Conservation (phyloP, 2,329 filamentous ascomycete genomes). For the Xylaria sp. region DNA sequence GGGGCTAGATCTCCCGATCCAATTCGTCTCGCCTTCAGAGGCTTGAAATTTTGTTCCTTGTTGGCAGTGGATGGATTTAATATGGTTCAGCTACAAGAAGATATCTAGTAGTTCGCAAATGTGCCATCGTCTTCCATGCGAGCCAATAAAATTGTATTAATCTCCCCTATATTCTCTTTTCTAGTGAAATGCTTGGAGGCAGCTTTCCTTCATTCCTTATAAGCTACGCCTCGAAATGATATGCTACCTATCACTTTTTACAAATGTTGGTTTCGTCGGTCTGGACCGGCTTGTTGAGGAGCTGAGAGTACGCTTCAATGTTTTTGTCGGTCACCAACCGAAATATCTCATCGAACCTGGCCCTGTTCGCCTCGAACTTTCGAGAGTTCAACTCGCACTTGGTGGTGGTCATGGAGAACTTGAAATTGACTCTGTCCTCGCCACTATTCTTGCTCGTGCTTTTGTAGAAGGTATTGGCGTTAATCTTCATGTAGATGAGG, state of each 20-base stretch:
- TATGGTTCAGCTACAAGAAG: neutral
- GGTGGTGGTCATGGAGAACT: neutral
- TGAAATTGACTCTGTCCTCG: neutral
- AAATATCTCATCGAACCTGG: neutral
- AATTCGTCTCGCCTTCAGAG: neutral
- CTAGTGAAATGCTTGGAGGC: neutral
- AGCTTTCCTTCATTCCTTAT: neutral
- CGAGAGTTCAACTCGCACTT: neutral
- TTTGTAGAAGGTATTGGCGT: neutral
- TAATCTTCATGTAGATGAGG: slow-evolving; percentile 1
- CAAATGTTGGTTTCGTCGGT: neutral
- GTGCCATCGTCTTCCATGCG: neutral
- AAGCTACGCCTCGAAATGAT: neutral
- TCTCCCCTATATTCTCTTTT: neutral
- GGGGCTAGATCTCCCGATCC: neutral
- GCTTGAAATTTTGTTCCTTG: no score
- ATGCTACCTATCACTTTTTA: neutral
- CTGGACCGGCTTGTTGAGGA: neutral
- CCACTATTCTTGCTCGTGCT: neutral
- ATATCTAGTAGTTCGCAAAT: neutral
- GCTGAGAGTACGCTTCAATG: neutral
- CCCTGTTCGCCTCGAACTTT: neutral
- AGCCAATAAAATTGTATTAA: neutral
- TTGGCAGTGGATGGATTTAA: no score
- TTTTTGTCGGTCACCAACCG: neutral